Base-by-base conservation (phyloP, 2,329 filamentous ascomycete genomes). In the Drechslerella coelobrocha region DNA sequence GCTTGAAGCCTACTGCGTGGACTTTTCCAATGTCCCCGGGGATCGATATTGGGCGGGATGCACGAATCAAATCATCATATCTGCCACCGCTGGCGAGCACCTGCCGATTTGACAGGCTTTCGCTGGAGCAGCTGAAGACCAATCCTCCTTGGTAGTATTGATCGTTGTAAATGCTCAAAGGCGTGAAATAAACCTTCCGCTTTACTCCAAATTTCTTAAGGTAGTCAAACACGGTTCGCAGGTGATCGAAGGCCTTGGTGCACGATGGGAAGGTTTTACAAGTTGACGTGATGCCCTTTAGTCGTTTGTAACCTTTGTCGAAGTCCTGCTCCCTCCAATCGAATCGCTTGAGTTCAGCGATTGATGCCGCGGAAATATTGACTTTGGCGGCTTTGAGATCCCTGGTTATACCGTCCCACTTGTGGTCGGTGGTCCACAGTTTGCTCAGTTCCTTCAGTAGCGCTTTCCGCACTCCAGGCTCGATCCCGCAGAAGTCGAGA, bases 41-140 rank as follows among this genome's bases (percentile, higher is more conserved):
- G 39, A 59, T 68, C 10, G 57, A 65, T 41, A 68, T 88, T 3
- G 90, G 89, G 7, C 88, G 85, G 76, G 95, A 90, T 71, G 95
- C 90, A 77, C 88, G 87, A 73, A 99, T 93, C 19, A 99, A 81
- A 51, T 87, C 86, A 78, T 99, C 95, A 77, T 99, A 99, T 52
- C 94, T 86, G 1, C 94, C 94, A 54, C 95, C 94, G 29, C 92
- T 94, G 4, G 93, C 94, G 76, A 97, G 91, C 0, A 97, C 90
- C 74, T 94, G 89, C 75, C 82, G 81, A 69, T 85, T 88, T 72
- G 88, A 85, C 77, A 91, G 95, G 72, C 85, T 88, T 77, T 97
- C 93, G 73, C 92, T 91, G 1, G 97, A 81, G 76, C 92, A 97
- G 72, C 95, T 90, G 77, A 99, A 97, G 45, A 97, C 82, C 26